A percentile compares a stretch with the other conserved stretches of the same genome.
Conservation (phyloP, 345 rosid genomes). For the Erodium maritimum region DNA sequence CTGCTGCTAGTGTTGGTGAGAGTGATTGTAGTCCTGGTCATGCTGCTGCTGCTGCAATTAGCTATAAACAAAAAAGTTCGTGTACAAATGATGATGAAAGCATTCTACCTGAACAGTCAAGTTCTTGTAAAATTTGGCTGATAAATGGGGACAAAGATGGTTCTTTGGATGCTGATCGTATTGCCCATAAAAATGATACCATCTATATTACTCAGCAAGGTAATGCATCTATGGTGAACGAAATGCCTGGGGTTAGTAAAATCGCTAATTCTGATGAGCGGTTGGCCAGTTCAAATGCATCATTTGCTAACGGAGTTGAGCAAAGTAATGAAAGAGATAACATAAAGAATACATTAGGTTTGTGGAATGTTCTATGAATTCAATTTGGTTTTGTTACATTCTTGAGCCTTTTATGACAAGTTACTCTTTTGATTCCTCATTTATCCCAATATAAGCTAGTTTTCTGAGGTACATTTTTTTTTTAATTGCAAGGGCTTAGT, state of each 20-base stretch:
- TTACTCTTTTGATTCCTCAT: neutral
- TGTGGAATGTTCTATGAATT: constrained; percentile 10
- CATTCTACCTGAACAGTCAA: constrained; percentile 42
- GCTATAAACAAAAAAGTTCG: constrained; percentile 39
- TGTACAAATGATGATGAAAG: constrained; percentile 42
- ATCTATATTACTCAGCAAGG: constrained; percentile 24
- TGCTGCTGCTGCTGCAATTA: constrained; percentile 17
- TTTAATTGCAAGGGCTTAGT: constrained; percentile 37
- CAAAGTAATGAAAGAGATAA: constrained; percentile 45
- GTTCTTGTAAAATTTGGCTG: constrained; percentile 31
- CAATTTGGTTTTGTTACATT: neutral
- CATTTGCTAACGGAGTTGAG: constrained; percentile 24
- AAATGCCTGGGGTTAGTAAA: constrained; percentile 25
- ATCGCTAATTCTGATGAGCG: too few relatives aligned
- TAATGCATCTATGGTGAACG: constrained; percentile 35
- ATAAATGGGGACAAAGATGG: constrained; percentile 42
- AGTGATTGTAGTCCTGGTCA: constrained; percentile 53
- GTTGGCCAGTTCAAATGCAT: constrained; percentile 15
- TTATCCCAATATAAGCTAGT: neutral
- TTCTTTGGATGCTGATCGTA: constrained; percentile 25
- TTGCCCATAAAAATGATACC: constrained; percentile 21
- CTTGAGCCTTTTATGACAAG: neutral
- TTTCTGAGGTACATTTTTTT: constrained; percentile 17
- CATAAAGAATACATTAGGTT: constrained; percentile 40
- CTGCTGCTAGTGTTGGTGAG: constrained; percentile 31